phyloP scores from a whole-genome alignment of 805 yeast species.

The Myxozyma kluyveri region DNA sequence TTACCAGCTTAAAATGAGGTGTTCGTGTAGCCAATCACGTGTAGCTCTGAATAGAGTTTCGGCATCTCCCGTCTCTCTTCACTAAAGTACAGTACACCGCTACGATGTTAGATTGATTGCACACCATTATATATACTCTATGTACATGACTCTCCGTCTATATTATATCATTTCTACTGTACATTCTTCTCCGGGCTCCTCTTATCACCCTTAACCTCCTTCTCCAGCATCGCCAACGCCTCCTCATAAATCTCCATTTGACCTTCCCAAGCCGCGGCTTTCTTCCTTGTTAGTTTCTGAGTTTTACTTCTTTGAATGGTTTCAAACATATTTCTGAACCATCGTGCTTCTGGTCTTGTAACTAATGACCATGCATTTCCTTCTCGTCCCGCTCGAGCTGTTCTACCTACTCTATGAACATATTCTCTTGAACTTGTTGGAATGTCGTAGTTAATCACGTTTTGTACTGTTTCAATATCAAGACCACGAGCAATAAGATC shows the following conservation, averaged over 20 bases:
- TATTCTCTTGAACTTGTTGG: constrained; percentile 89
- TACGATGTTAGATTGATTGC: too few species aligned
- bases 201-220: constrained; percentile 36
- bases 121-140: too few species aligned
- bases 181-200: too few species aligned
- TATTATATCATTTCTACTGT: too few species aligned
- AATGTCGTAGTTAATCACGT: constrained; percentile 85
- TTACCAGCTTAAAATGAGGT: too few species aligned
- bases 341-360: constrained; percentile 74
- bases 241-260: constrained; percentile 46
- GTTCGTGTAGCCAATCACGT: too few species aligned
- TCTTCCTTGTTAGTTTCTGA: constrained; percentile 34
- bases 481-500: constrained; percentile 96
- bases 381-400: constrained; percentile 82
- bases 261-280: constrained; percentile 36
- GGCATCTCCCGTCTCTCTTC: too few species aligned
- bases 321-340: constrained; percentile 36
- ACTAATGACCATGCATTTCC: constrained; percentile 76
- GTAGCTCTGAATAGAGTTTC: too few species aligned
- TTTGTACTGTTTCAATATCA: constrained; percentile 65
- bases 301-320: constrained; percentile 30
- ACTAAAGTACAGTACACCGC: too few species aligned
- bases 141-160: too few species aligned
- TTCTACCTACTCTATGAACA: constrained; percentile 94
- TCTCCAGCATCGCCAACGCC: constrained; percentile 47